phyloP scores from a whole-genome alignment of 1,284 basidiomycete genomes.

The Pseudozyma sp. region DNA sequence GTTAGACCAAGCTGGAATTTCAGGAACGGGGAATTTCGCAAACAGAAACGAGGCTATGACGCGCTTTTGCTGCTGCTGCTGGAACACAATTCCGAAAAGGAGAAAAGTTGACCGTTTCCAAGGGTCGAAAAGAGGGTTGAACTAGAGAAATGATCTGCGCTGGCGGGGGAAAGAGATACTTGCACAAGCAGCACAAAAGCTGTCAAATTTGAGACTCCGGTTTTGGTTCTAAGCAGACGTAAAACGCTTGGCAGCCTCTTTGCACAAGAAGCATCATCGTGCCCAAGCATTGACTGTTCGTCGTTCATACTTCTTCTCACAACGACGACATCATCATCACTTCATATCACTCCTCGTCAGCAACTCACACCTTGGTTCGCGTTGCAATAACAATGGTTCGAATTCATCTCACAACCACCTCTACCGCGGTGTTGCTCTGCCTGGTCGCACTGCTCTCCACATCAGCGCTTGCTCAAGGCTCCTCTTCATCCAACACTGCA shows the following conservation, averaged over 20 bases:
- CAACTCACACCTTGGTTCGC: neutral
- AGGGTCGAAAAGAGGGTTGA: too few relatives aligned
- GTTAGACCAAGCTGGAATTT: neutral
- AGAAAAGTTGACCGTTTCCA: constrained; percentile 1
- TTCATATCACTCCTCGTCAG: neutral
- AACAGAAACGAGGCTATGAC: constrained; percentile 2
- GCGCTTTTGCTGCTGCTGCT: neutral
- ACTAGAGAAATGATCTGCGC: too few relatives aligned
- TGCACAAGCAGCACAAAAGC: neutral
- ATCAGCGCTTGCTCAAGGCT: constrained; percentile 5
- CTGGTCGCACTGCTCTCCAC: constrained; percentile 18
- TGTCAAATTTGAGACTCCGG: too few relatives aligned
- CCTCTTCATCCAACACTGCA: neutral
- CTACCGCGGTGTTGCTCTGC: neutral
- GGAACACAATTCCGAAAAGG: too few relatives aligned
- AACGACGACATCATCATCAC: neutral
- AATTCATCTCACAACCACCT: neutral
- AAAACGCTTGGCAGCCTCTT: too few relatives aligned
- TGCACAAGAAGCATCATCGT: too few relatives aligned
- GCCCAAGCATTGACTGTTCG: too few relatives aligned
- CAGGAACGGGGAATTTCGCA: neutral
- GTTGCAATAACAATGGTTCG: constrained; percentile 5
- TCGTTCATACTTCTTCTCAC: neutral
- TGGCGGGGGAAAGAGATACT: neutral
- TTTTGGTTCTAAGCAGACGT: too few relatives aligned